Percentiles rank a stretch among this genome's conserved stretches.
Evolutionary conservation across 2,329 filamentous ascomycete species (phyloP).

Genomic region (Aspergillus intermedius): DNA sequence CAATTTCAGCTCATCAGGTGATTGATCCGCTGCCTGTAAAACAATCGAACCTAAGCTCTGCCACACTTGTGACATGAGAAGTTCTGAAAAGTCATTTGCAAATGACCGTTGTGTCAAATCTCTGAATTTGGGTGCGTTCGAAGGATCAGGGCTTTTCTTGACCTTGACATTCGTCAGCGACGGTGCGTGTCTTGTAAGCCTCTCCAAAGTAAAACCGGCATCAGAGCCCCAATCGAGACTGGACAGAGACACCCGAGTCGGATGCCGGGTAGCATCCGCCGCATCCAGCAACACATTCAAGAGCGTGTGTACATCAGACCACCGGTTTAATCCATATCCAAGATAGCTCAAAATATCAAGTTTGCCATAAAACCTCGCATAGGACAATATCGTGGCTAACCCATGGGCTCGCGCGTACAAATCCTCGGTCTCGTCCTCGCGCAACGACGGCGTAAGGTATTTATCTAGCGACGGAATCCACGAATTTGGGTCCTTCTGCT

Average conservation of each 20-base stretch:
- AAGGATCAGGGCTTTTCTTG: background rate
- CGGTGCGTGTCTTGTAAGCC: background rate
- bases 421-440: slow-evolving; percentile 7
- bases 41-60: slow-evolving; percentile 35
- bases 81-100: slow-evolving; percentile 15
- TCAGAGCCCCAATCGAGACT: slow-evolving; percentile 22
- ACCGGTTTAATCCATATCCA: slow-evolving; percentile 34
- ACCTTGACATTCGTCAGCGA: background rate
- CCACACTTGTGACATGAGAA: slow-evolving; percentile 34
- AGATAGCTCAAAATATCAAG: slow-evolving; percentile 36
- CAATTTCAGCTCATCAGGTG: slow-evolving; percentile 26
- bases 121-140: slow-evolving; percentile 10
- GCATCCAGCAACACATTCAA: slow-evolving; percentile 34
- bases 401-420: slow-evolving; percentile 20
- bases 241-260: slow-evolving; percentile 16
- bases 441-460: slow-evolving; percentile 25
- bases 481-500: slow-evolving; percentile 18
- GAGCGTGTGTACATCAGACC: slow-evolving; percentile 35
- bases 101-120: slow-evolving; percentile 19
- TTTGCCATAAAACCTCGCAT: slow-evolving; percentile 20
- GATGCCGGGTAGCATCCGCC: slow-evolving; percentile 19
- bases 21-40: slow-evolving; percentile 34
- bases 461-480: slow-evolving; percentile 32
- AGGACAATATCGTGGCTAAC: slow-evolving; percentile 25
- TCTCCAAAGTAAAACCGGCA: slow-evolving; percentile 22